Base-by-base conservation (phyloP, 2,329 filamentous ascomycete species). In the Sporothrix sp. region DNA sequence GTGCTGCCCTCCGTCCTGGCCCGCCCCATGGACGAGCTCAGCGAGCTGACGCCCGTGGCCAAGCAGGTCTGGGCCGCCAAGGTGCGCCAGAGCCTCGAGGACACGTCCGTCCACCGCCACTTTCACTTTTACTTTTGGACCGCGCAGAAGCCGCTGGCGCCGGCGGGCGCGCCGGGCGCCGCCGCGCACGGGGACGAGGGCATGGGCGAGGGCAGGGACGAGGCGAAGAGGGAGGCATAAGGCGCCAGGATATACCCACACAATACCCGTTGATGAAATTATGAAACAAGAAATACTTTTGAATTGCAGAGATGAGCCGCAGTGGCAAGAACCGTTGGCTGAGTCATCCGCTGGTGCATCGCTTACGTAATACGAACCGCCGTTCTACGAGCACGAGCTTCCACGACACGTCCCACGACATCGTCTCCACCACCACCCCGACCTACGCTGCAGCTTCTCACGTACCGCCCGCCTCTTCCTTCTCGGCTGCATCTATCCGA, bases 111-210 rank as follows among this genome's bases (percentile, higher is more conserved):
- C 3, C 69, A 71, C 58, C 62, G 66, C 2, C 70, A 72, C 28
- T 59, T 70, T 42, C 63, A 69, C 45, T 67, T 61, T 38, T 63
- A 62, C 28, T 62, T 71, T 45, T 67, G 64, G 55, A 67, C 62
- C 32, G 70, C 63, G 2, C 68, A 71, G 52, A 72, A 70, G 58
- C 59, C 58, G 23, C 25, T 28, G 10, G 5, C 25, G 6, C n/a
- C n/a, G n/a, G n/a, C n/a, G n/a, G n/a, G n/a, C n/a, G n/a, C n/a
- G n/a, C n/a, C n/a, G n/a, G n/a, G n/a, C n/a, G n/a, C n/a, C n/a
- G n/a, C n/a, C n/a, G n/a, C n/a, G n/a, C n/a, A n/a, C n/a, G 30
- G 7, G 7, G 38, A 25, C 23, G 38, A 18, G 9, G 38, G 21
- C 38, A 16, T 4, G 14, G n/a, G n/a, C n/a, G n/a, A n/a, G n/a